Evolutionary conservation across 352 stramenopile species (phyloP), one percentile per base, ranked within the genome.

Genomic region (Phytophthora chlamydospora): DNA sequence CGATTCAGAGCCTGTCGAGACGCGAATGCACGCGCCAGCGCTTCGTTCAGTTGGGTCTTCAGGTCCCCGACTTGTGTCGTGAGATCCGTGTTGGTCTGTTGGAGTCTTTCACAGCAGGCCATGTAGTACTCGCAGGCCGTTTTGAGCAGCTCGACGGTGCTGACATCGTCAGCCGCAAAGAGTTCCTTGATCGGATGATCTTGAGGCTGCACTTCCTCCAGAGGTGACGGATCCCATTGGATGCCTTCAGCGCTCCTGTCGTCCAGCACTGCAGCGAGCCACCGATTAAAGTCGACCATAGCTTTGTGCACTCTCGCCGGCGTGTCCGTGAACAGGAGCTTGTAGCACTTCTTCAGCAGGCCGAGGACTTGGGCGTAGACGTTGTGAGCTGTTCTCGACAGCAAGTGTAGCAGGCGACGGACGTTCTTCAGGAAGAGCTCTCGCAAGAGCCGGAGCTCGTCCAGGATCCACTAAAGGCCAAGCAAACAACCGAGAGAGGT

Each of bases 231-330:
- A 2, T 31, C 47, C 48, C 53, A 58, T 31, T 66, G 49, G 29
- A 72, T 72, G 14, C 54, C 47, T 54, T 75, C 54, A 7, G 61
- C 55, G 10, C 42, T 42, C 6, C 54, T 61, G 33, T 62, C 48
- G 11, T 51, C 29, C 36, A 80, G 53, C 52, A 75, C 38, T 2
- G 70, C 64, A 13, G 52, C 33, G 9, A 80, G 52, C 68, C 68
- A 80, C 53, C 39, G 56, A 38, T 71, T 77, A 32, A 63, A 77
- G 21, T 65, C 64, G 17, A 75, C 56, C 64, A 77, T 67, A 16
- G 43, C 16, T 10, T 62, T 38, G 40, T 68, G 29, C 10, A 62
- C 12, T 46, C 19, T 49, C 12, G 16, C 31, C 11, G 60, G 56
- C 38, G 60, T 50, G 53, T 62, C 39, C 12, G 42, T 16, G 39